These are phyloP conservation scores for Cladophialophora immunda DNA, from an alignment of 2,329 filamentous ascomycete species.

Conservation along the genomic window DNA sequence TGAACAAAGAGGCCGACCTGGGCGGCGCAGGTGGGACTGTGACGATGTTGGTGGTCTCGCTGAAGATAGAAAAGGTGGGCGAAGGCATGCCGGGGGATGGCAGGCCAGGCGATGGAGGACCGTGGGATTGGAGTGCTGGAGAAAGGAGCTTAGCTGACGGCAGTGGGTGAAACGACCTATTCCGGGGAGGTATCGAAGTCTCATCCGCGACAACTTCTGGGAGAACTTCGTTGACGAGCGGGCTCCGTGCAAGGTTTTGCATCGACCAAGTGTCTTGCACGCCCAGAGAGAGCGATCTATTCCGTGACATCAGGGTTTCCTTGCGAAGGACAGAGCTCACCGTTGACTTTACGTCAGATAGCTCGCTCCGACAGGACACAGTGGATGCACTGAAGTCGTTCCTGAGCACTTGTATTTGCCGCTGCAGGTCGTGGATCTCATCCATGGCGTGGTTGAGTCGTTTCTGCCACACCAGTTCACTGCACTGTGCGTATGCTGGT, in stretches of 20 bases:
- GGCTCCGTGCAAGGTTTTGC: constrained; percentile 23
- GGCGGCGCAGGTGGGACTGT: constrained; percentile 34
- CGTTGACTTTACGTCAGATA: constrained; percentile 36
- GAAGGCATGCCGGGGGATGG: constrained; percentile 32
- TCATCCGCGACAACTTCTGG: constrained; percentile 17
- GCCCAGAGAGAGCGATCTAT: constrained; percentile 23
- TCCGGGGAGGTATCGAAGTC: neutral
- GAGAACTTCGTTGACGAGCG: constrained; percentile 34
- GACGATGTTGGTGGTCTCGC: constrained; percentile 32
- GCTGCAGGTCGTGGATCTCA: constrained; percentile 38
- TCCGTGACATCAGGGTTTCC: constrained; percentile 32
- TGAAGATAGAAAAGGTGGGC: constrained; percentile 31
- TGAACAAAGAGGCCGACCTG: constrained; percentile 27
- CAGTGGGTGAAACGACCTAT: neutral
- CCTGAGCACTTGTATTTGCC: constrained; percentile 33
- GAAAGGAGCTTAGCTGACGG: constrained; percentile 12
- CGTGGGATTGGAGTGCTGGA: constrained; percentile 12
- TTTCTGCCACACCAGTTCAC: constrained; percentile 38
- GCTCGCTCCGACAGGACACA: constrained; percentile 32
- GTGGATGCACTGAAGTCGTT: constrained; percentile 33
- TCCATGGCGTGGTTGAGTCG: constrained; percentile 38
- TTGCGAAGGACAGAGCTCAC: constrained; percentile 38
- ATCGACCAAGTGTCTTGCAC: constrained; percentile 30
- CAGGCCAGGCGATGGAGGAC: constrained; percentile 24
- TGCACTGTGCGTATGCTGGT: constrained; percentile 32